Evolutionary conservation across 116 monocot genomes (phyloP).

Genomic region (Posidonia oceanica): DNA sequence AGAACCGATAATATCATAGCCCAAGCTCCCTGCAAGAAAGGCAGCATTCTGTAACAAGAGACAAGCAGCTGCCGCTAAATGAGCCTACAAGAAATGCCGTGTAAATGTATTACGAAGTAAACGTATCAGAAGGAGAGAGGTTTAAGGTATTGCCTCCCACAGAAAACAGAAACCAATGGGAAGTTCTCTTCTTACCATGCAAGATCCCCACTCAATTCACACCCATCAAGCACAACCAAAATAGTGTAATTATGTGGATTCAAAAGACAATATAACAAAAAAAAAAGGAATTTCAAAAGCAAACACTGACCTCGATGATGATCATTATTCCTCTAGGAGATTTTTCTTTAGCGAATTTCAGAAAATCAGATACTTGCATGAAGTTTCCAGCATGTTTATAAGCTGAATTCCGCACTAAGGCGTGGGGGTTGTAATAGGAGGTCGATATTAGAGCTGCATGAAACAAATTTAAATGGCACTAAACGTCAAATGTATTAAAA

Average conservation of each 20-base stretch:
- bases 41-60: slow-evolving; percentile 11
- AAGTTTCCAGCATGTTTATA: slow-evolving; percentile 22
- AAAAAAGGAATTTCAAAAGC: not conserved
- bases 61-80: not conserved
- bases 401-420: slow-evolving; percentile 9
- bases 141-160: not conserved
- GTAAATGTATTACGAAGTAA: not conserved
- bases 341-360: slow-evolving; percentile 19
- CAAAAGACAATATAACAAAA: not conserved
- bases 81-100: not conserved
- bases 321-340: slow-evolving; percentile 7
- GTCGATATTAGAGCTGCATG: slow-evolving; percentile 25
- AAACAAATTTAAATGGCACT: not conserved
- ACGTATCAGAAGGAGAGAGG: not conserved
- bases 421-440: not conserved
- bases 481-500: not conserved
- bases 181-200: too few species aligned
- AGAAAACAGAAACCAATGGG: too few species aligned
- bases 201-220: too few species aligned
- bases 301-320: slow-evolving; percentile 8
- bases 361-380: slow-evolving; percentile 24
- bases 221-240: not conserved
- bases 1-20: slow-evolving; percentile 16
- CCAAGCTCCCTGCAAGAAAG: slow-evolving; percentile 1
- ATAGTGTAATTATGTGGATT: not conserved